Conservation (phyloP, 164 flowering plant genomes). For the Litsea cubeba region DNA sequence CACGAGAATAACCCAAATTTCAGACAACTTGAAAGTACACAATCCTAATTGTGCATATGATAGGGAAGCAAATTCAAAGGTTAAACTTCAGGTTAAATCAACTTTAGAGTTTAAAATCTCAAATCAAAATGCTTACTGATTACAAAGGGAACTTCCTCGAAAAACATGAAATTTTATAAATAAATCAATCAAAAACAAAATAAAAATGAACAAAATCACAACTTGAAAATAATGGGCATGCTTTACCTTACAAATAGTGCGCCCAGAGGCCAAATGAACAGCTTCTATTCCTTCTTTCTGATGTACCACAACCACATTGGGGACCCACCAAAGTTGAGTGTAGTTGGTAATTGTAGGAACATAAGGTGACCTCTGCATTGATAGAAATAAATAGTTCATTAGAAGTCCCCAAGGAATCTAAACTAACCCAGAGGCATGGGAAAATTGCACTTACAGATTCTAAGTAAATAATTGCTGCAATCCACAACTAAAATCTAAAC, state of each 20-base stretch:
- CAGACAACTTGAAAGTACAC: no score
- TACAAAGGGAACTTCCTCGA: not conserved
- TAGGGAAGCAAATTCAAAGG: no score
- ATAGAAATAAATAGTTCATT: conserved; percentile 7
- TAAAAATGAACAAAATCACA: not conserved
- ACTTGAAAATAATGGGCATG: not conserved
- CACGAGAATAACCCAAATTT: no score
- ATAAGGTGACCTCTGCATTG: conserved; percentile 58
- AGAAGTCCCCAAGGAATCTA: not conserved
- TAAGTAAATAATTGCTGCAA: not conserved
- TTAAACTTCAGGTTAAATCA: no score
- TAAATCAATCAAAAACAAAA: not conserved
- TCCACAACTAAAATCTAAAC: no score
- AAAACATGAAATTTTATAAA: not conserved
- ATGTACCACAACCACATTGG: conserved; percentile 97
- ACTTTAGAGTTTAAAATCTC: no score
- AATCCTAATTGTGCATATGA: no score
- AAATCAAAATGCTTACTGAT: no score
- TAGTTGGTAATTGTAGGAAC: conserved; percentile 92
- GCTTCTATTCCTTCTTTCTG: conserved; percentile 98
- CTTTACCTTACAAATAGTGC: conserved; percentile 84
- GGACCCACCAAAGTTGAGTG: conserved; percentile 98
- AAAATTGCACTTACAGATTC: not conserved
- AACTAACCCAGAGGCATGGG: conserved; percentile 3
- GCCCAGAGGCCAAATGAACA: conserved; percentile 90